Base-by-base conservation (phyloP, 1,284 basidiomycete species). In the Cutaneotrichosporon daszewskae region DNA sequence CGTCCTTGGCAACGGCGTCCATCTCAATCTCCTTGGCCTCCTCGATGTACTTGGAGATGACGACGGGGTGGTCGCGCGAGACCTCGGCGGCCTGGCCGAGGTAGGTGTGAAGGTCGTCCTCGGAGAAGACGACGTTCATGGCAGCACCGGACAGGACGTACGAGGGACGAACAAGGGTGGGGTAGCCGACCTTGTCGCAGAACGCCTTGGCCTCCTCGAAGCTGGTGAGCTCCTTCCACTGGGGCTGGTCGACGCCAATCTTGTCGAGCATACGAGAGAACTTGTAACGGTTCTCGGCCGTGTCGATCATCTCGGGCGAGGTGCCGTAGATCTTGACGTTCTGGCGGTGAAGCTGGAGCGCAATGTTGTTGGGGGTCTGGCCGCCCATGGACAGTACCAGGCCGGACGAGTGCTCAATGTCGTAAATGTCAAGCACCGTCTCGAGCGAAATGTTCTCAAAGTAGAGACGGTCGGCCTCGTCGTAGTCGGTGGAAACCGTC, bases 21-120 rank as follows among this genome's bases (percentile, higher is more conserved):
- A 98, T 96, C 76, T 98, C 95, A 59, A 97, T 98, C 74, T 98
- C 95, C 77, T 98, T 97, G 34, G 94, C 94, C 64, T 94, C 88
- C 72, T 98, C 94, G 66, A 98, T 95, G 74, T 96, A 98, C 73
- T 97, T 97, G 54, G 89, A 88, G 72, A 97, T 97, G 58, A 98
- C 95, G 52, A 97, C 94, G 1, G 95, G 94, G 66, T 97, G 87
- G 41, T 97, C 94, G 46, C 91, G 83, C 43, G 95, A 97, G 47
- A 98, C 91, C 42, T 88, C 90, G 12, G 92, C 84, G n/a, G 94
- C 94, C 72, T 91, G 91, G 9, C 85, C 86, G 51, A 98, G 78
- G 72, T 97, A 97, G 69, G 82, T 88, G 43, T 81, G 81, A 26
- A 98, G 77, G 66, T 97, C 92, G 67, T 94, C 86, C 39, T 81